These are phyloP conservation scores for Dipodascus albidus DNA, from an alignment of 805 yeast genomes.

Conservation along the genomic window DNA sequence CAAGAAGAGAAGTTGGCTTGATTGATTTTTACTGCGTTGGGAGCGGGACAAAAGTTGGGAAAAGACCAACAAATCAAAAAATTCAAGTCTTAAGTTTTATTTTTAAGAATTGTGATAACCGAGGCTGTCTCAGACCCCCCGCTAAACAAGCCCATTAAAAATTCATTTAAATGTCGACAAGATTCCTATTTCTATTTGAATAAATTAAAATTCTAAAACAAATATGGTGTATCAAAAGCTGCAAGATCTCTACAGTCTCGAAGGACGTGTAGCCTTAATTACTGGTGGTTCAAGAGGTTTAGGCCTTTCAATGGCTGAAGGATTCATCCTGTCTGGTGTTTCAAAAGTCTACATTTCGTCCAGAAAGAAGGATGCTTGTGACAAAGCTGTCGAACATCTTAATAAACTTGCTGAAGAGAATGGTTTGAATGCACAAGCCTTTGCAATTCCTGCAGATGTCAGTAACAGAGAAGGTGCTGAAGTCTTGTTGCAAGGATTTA, in stretches of 20 bases:
- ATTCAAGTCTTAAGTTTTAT: background rate
- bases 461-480: conserved; percentile 38
- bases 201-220: no score
- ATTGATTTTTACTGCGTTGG: background rate
- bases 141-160: no score
- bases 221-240: background rate
- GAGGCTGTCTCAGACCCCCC: no score
- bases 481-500: conserved; percentile 32
- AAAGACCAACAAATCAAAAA: background rate
- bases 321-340: conserved; percentile 50
- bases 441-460: conserved; percentile 46
- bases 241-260: background rate
- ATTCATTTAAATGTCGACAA: background rate
- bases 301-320: conserved; percentile 59
- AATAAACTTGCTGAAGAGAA: conserved; percentile 18
- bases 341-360: conserved; percentile 50
- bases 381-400: conserved; percentile 37
- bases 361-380: conserved; percentile 50
- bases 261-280: conserved; percentile 50
- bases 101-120: no score
- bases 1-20: background rate
- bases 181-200: background rate
- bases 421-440: conserved; percentile 25
- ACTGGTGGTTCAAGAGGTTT: conserved; percentile 74
- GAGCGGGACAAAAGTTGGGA: background rate